These are phyloP conservation scores for Aspergillus mulundensis DNA, from an alignment of 495 filamentous ascomycete genomes.

Conservation along the genomic window DNA sequence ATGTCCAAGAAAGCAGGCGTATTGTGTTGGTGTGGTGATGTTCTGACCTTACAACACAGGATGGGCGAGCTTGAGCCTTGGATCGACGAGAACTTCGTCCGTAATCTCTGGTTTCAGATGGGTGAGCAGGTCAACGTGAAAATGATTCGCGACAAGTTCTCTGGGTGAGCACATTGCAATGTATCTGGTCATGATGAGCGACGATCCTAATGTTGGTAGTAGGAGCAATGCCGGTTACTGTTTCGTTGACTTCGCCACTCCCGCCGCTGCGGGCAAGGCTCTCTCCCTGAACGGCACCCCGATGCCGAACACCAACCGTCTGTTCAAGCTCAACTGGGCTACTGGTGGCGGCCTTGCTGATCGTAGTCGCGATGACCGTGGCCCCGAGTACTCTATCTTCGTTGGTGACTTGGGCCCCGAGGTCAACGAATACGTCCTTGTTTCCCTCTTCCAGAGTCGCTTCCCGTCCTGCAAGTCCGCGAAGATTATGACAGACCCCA, in stretches of 20 bases:
- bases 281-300: conserved; percentile 81
- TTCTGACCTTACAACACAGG: conserved; percentile 46
- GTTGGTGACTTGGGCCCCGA: conserved; percentile 97
- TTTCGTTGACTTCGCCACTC: conserved; percentile 87
- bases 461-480: conserved; percentile 98
- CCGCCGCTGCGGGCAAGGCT: conserved; percentile 86
- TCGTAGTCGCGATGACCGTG: conserved; percentile 89
- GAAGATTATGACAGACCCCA: conserved; percentile 99
- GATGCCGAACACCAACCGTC: conserved; percentile 89
- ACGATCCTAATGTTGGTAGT: conserved; percentile 48
- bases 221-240: conserved; percentile 97
- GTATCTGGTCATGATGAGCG: conserved; percentile 6
- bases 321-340: conserved; percentile 99
- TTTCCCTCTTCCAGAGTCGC: conserved; percentile 92
- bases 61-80: conserved; percentile 99
- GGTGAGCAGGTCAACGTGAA: conserved; percentile 96
- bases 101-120: conserved; percentile 86
- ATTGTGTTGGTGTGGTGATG: neutral
- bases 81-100: conserved; percentile 99
- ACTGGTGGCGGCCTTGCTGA: conserved; percentile 94
- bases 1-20: conserved; percentile 34
- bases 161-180: conserved; percentile 67
- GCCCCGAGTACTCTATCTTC: conserved; percentile 95
- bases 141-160: conserved; percentile 99
- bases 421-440: conserved; percentile 97